phyloP scores from a whole-genome alignment of 2,329 filamentous ascomycete species.

The Pseudomassariella vexata region DNA sequence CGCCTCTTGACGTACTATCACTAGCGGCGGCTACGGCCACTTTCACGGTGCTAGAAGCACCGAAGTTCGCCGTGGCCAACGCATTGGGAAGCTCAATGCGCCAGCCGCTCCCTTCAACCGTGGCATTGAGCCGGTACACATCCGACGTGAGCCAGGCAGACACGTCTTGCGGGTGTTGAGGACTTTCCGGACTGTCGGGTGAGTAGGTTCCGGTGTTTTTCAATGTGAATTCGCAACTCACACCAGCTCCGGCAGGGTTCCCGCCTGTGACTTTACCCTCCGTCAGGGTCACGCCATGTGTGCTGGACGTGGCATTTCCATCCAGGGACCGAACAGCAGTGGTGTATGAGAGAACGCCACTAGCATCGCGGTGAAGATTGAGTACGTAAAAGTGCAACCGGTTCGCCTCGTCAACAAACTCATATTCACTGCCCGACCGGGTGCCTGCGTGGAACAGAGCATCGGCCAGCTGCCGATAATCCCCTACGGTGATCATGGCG shows the following conservation, averaged over 20 bases:
- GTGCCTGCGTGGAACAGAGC: conserved; percentile 50
- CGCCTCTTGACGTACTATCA: conserved; percentile 26
- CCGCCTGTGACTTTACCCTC: conserved; percentile 24
- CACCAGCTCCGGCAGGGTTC: conserved; percentile 21
- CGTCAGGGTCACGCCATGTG: conserved; percentile 29
- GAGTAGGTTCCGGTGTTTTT: conserved; percentile 36
- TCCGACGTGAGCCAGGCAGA: conserved; percentile 35
- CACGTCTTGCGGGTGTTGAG: conserved; percentile 26
- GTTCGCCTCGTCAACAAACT: conserved; percentile 41
- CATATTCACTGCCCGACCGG: conserved; percentile 42
- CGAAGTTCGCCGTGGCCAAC: conserved; percentile 34
- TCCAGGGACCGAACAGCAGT: conserved; percentile 40
- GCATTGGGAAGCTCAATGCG: conserved; percentile 34
- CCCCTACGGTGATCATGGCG: conserved; percentile 41
- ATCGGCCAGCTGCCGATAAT: conserved; percentile 47
- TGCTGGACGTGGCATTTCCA: conserved; percentile 24
- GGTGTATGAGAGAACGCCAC: conserved; percentile 40
- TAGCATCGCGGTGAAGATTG: conserved; percentile 31
- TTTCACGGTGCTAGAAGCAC: conserved; percentile 27
- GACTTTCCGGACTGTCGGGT: conserved; percentile 10
- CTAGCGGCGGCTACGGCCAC: conserved; percentile 34
- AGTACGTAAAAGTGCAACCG: conserved; percentile 45
- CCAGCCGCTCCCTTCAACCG: conserved; percentile 40
- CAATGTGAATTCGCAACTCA: conserved; percentile 40
- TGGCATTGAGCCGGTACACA: conserved; percentile 39